Conservation (phyloP, 225 moss, liverwort and hornwort genomes). For the Thuidium tamariscinum region DNA sequence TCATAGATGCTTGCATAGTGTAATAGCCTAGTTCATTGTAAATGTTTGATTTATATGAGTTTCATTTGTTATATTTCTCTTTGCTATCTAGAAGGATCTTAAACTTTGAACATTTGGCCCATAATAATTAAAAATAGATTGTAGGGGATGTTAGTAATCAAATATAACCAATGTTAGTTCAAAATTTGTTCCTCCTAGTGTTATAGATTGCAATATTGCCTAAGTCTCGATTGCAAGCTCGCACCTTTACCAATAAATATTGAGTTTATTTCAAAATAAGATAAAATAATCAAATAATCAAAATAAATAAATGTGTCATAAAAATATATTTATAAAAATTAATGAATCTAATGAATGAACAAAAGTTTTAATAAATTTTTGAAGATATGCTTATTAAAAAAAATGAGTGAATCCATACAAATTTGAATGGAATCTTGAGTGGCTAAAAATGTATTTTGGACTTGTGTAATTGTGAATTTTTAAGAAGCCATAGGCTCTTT, state of each 20-base stretch:
- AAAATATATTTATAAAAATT: not conserved
- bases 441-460: no score
- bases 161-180: not conserved
- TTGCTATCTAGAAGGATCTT: not conserved
- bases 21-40: not conserved
- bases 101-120: not conserved
- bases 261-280: not conserved
- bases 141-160: fast-evolving
- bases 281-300: not conserved
- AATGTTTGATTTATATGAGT: not conserved
- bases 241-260: fast-evolving
- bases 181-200: fast-evolving
- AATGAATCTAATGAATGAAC: fast-evolving
- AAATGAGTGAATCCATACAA: no score
- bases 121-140: not conserved
- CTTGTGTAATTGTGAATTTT: not conserved
- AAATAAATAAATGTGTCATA: not conserved
- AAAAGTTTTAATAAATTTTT: not conserved
- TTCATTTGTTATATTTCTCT: not conserved
- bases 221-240: no score
- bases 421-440: not conserved
- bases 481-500: fast-evolving
- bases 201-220: fast-evolving
- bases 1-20: not conserved
- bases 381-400: not conserved